Evolutionary conservation across 2,329 filamentous ascomycete genomes (phyloP).

Genomic region (Corynespora cassiicola): DNA sequence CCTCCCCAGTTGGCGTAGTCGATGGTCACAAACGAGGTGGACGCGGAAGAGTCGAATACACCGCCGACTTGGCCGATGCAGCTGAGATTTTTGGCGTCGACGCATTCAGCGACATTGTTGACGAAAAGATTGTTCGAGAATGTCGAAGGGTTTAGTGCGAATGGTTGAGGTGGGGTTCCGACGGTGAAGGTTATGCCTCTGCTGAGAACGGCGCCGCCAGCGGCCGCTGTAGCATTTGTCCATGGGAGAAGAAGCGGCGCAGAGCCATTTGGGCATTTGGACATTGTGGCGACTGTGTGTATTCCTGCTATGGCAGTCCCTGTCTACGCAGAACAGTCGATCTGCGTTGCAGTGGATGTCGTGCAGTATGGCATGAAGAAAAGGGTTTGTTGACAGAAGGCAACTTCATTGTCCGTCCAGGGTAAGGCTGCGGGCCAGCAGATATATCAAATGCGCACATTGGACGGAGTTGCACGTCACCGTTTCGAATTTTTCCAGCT

Average conservation of each 20-base stretch:
- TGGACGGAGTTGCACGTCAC: no score
- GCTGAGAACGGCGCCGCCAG: conserved; percentile 16
- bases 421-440: no score
- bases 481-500: no score
- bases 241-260: conserved; percentile 21
- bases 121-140: conserved; percentile 20
- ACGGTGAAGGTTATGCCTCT: conserved; percentile 21
- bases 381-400: no score
- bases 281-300: no score
- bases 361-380: no score
- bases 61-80: conserved; percentile 23
- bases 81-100: conserved; percentile 20
- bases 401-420: no score
- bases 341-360: no score
- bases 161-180: conserved; percentile 21
- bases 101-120: conserved; percentile 20
- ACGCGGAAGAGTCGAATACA: conserved; percentile 18
- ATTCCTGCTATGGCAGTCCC: no score
- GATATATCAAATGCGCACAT: no score
- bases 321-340: no score
- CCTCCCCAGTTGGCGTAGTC: conserved; percentile 19
- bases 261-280: conserved; percentile 23
- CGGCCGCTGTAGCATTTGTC: conserved; percentile 22
- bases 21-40: conserved; percentile 19
- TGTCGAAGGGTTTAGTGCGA: conserved; percentile 23